Evolutionary conservation across 352 stramenopile species (phyloP), one percentile per base, ranked within the genome.

Genomic region (Phytopythium vexans): DNA sequence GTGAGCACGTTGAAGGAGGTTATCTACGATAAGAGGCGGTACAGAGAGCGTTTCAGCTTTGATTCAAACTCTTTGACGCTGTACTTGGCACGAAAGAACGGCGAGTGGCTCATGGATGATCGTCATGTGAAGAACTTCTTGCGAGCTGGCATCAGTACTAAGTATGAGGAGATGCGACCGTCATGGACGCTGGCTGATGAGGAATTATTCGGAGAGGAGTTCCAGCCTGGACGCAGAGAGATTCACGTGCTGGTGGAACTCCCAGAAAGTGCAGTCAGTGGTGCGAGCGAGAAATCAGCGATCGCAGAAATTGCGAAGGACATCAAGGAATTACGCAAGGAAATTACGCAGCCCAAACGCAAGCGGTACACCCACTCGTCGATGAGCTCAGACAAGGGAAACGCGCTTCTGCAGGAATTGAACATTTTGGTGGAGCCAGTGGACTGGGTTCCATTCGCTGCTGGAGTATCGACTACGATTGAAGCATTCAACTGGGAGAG

Each of bases 31-130:
- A 43, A 56, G n/a, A 37, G 54, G 10, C 21, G 42, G 32, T 43
- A n/a, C 37, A 45, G 41, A 3, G 8, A 41, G 12, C 40, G 31
- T 9, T 48, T 48, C 38, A 43, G 38, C 7, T 32, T 32, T 44
- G 1, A 36, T 8, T 3, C 58, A 12, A 49, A 4, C 12, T 8
- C 27, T 21, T 39, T 57, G 51, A 58, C 35, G 48, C 57, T 66
- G 35, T 67, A 58, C 63, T 62, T 71, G 58, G 58, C 58, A 15
- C 12, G 51, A 15, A 67, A 56, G 47, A 41, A 60, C 16, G 58
- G 39, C 54, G 46, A 15, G 55, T 66, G 59, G 59, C 5, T 68
- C 15, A 60, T 56, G 40, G 35, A 66, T 44, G 59, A 66, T 21
- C 5, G 48, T 10, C 38, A 49, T 27, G 8, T 61, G 41, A 32